Percentiles rank a stretch among this genome's conserved stretches.
Conservation (phyloP, 306 rosid genomes). For the peach (Prunus persica) region DNA sequence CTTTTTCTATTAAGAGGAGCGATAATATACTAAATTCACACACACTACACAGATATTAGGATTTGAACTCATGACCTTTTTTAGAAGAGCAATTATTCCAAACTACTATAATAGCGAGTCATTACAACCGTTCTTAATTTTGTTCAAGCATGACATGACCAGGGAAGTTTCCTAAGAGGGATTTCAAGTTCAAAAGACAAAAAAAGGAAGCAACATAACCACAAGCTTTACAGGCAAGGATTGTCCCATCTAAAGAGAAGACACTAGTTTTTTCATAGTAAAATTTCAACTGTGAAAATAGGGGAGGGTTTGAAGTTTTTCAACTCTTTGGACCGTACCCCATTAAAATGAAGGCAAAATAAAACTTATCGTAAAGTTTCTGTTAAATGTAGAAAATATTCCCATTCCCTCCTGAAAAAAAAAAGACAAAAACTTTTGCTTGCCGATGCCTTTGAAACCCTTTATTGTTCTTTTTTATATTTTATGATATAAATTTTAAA, state of each 20-base stretch:
- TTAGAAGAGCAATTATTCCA: fast-evolving
- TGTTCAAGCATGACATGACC: background rate
- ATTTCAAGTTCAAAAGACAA: background rate
- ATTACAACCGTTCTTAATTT: background rate
- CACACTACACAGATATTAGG: fast-evolving
- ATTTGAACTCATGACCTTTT: fast-evolving
- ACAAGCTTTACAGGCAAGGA: background rate
- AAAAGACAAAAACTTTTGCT: background rate
- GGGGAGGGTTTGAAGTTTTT: background rate
- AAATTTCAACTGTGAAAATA: background rate
- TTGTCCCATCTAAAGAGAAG: background rate
- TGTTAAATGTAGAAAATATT: background rate
- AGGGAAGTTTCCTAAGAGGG: background rate
- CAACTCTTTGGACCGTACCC: background rate
- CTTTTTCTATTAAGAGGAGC: fast-evolving
- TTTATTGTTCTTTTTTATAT: background rate
- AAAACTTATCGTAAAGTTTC: too few relatives aligned
- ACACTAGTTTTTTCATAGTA: background rate
- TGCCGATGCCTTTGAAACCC: background rate
- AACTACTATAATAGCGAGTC: too few relatives aligned
- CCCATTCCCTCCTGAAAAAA: background rate
- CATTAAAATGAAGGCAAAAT: background rate
- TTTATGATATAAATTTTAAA: background rate
- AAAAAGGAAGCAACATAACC: background rate
- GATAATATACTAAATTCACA: too few relatives aligned